Percentiles rank a stretch among this genome's conserved stretches.
Evolutionary conservation across 495 filamentous ascomycete species (phyloP).

Genomic region (Penicillium diatomitis): DNA sequence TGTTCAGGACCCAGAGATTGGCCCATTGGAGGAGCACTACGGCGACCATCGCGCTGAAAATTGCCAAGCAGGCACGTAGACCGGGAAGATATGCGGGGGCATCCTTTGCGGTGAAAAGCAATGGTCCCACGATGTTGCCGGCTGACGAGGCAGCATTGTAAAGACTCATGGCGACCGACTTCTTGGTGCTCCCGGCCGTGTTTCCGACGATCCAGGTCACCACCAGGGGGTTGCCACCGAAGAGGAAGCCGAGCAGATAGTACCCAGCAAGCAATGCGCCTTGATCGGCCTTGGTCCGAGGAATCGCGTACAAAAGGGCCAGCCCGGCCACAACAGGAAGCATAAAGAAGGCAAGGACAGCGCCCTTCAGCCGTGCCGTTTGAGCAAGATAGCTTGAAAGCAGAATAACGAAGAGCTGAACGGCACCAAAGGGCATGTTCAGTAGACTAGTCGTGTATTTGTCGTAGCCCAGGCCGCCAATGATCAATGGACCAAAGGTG

Average conservation of each 20-base stretch:
- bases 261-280: constrained; percentile 46
- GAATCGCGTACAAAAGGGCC: constrained; percentile 44
- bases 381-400: constrained; percentile 38
- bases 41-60: constrained; percentile 44
- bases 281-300: constrained; percentile 28
- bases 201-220: constrained; percentile 45
- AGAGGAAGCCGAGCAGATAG: constrained; percentile 54
- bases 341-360: constrained; percentile 37
- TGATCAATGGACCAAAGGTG: constrained; percentile 51
- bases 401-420: constrained; percentile 38
- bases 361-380: constrained; percentile 41
- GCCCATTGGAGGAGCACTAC: constrained; percentile 42
- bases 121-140: constrained; percentile 40
- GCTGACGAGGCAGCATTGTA: constrained; percentile 36
- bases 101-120: constrained; percentile 34
- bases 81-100: constrained; percentile 46
- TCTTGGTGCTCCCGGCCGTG: constrained; percentile 43
- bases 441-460: constrained; percentile 43
- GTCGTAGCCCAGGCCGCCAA: constrained; percentile 51
- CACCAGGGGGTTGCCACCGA: constrained; percentile 41
- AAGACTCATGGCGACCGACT: constrained; percentile 43
- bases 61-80: constrained; percentile 43
- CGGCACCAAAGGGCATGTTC: constrained; percentile 41
- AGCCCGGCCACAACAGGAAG: constrained; percentile 50
- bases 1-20: constrained; percentile 46